phyloP scores from a whole-genome alignment of 2,329 filamentous ascomycete genomes.

The Diplocarpon rosae region DNA sequence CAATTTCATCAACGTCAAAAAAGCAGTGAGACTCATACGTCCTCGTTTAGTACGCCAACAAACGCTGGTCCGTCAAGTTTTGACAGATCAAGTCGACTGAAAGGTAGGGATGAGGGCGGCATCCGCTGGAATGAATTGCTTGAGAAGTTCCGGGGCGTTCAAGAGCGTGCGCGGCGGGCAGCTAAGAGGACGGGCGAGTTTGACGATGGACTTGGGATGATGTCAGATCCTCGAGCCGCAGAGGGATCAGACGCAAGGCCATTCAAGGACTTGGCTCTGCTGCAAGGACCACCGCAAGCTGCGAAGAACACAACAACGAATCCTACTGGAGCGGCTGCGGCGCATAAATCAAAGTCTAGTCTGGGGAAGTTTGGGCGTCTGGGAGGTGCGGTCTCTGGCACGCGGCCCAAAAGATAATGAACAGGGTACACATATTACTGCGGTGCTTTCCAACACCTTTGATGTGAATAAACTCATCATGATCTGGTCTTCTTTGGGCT shows the following conservation, averaged over 20 bases:
- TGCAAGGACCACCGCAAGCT: constrained; percentile 32
- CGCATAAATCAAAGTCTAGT: constrained; percentile 48
- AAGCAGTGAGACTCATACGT: constrained; percentile 25
- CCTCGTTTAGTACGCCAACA: constrained; percentile 33
- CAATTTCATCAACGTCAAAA: constrained; percentile 25
- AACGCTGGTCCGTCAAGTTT: constrained; percentile 45
- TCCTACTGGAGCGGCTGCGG: constrained; percentile 31
- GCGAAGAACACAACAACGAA: constrained; percentile 38
- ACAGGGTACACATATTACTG: background rate
- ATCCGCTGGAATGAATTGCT: constrained; percentile 90
- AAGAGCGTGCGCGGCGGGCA: constrained; percentile 69
- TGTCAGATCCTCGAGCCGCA: constrained; percentile 33
- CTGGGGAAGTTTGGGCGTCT: constrained; percentile 60
- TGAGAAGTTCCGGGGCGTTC: constrained; percentile 86
- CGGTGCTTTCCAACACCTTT: background rate
- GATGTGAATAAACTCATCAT: constrained; percentile 12
- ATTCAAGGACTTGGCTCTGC: constrained; percentile 27
- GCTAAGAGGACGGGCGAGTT: constrained; percentile 45
- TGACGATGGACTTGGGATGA: constrained; percentile 37
- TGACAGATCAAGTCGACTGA: constrained; percentile 64
- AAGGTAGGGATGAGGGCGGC: constrained; percentile 69
- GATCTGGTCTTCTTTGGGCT: constrained; percentile 36
- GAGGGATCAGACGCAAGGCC: constrained; percentile 26
- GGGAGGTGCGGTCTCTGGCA: constrained; percentile 56
- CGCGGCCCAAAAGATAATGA: constrained; percentile 36